Percentiles rank a stretch among this genome's conserved stretches.
Conservation (phyloP, 1,139 yeast species). For the Nakaseomyces kungkrabaensis region DNA sequence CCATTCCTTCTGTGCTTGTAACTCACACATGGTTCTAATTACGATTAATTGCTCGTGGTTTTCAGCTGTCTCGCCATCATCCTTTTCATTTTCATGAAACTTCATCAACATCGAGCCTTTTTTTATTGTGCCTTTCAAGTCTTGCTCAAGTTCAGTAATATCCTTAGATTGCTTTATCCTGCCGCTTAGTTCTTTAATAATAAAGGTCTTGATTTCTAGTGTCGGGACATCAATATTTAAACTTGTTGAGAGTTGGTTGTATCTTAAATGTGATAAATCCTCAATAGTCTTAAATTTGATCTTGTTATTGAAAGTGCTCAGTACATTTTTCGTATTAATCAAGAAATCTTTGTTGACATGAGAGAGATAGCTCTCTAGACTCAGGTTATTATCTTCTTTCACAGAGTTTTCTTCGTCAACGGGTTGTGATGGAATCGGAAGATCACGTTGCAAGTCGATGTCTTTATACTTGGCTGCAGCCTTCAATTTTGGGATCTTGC, state of each 20-base stretch:
- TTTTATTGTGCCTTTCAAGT: background rate
- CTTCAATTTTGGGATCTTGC: slow-evolving; percentile 32
- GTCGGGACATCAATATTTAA: slow-evolving; percentile 31
- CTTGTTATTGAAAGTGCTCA: background rate
- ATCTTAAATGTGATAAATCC: background rate
- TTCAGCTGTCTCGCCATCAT: slow-evolving; percentile 3
- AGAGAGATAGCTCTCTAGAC: background rate
- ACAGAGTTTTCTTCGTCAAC: background rate
- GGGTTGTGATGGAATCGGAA: background rate
- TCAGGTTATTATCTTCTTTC: background rate
- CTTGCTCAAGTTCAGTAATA: slow-evolving; percentile 5
- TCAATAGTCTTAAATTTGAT: background rate
- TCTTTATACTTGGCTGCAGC: slow-evolving; percentile 14
- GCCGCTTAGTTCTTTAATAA: slow-evolving; percentile 43
- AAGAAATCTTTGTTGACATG: background rate
- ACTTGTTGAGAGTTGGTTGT: background rate
- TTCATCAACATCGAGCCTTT: background rate
- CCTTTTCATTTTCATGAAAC: slow-evolving; percentile 3
- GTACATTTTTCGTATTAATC: background rate
- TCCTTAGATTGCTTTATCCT: slow-evolving; percentile 41
- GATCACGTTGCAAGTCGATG: background rate
- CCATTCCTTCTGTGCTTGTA: slow-evolving; percentile 27
- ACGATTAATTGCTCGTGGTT: slow-evolving; percentile 2
- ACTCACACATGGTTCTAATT: slow-evolving; percentile 10
- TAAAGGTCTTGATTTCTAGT: slow-evolving; percentile 42